Evolutionary conservation across 306 rosid species (phyloP).

Genomic region (Quercus ilex): DNA sequence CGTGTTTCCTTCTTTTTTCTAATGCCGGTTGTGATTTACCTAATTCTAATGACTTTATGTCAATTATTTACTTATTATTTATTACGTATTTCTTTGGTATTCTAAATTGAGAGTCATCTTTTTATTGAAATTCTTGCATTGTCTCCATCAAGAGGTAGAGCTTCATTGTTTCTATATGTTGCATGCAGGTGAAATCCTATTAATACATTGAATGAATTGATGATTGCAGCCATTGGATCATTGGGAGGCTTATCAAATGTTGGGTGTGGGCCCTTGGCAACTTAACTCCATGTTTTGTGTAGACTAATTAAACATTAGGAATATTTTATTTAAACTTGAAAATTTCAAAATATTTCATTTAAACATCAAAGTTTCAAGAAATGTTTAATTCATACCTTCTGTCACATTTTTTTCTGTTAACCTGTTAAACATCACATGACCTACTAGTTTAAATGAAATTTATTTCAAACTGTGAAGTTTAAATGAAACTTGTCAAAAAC

Average conservation of each 20-base stretch:
- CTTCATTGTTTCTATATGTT: constrained; percentile 8
- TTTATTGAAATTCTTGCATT: constrained; percentile 13
- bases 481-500: too few relatives aligned
- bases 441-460: too few relatives aligned
- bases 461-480: too few relatives aligned
- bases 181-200: background rate
- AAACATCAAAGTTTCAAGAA: too few relatives aligned
- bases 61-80: background rate
- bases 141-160: constrained; percentile 3
- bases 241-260: background rate
- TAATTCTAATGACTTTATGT: constrained; percentile 19
- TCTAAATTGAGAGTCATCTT: background rate
- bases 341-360: too few relatives aligned
- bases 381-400: too few relatives aligned
- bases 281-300: background rate
- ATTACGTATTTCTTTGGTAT: background rate
- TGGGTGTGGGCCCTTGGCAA: constrained; percentile 1
- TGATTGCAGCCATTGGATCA: constrained; percentile 13
- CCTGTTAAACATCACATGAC: too few relatives aligned
- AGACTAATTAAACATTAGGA: background rate
- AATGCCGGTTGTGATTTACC: constrained; percentile 18
- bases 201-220: background rate
- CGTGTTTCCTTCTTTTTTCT: background rate
- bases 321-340: too few relatives aligned
- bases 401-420: too few relatives aligned